Percentiles rank a stretch among this genome's conserved stretches.
These are phyloP conservation scores for Pisolithus thermaeus DNA, from an alignment of 1,284 basidiomycete genomes.

Conservation along the genomic window DNA sequence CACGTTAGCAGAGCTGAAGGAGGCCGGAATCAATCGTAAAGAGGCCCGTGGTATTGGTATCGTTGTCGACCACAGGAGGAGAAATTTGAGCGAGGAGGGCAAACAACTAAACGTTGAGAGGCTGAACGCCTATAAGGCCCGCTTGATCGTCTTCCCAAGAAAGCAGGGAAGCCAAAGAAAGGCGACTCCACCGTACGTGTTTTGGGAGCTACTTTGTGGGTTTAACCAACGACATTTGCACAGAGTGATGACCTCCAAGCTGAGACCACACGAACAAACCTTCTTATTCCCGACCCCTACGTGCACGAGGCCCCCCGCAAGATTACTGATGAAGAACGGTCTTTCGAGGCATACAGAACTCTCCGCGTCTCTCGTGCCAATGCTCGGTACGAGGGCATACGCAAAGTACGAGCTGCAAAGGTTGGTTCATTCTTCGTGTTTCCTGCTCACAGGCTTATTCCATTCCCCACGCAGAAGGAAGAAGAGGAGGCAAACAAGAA, in stretches of 20 bases:
- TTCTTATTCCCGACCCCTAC: slow-evolving; percentile 69
- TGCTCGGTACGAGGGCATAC: slow-evolving; percentile 82
- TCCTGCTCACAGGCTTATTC: slow-evolving; percentile 6
- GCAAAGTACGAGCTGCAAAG: slow-evolving; percentile 78
- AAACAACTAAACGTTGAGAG: slow-evolving; percentile 95
- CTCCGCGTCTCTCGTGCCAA: slow-evolving; percentile 86
- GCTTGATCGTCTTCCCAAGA: slow-evolving; percentile 93
- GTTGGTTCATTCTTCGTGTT: slow-evolving; percentile 36
- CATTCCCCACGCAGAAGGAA: slow-evolving; percentile 56
- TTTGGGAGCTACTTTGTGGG: slow-evolving; percentile 3
- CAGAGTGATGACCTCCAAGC: slow-evolving; percentile 84
- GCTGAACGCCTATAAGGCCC: slow-evolving; percentile 89
- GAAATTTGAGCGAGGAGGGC: slow-evolving; percentile 97
- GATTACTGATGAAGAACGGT: slow-evolving; percentile 90
- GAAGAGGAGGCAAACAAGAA: slow-evolving; percentile 92
- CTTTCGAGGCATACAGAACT: slow-evolving; percentile 83
- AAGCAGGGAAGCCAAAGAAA: slow-evolving; percentile 93
- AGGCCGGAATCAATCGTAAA: slow-evolving; percentile 93
- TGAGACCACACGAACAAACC: slow-evolving; percentile 65
- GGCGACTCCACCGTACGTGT: slow-evolving; percentile 80
- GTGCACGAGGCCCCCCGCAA: slow-evolving; percentile 84
- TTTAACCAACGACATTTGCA: slow-evolving; percentile 4
- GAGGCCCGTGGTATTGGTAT: slow-evolving; percentile 92
- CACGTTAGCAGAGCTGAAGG: slow-evolving; percentile 93
- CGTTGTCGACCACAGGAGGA: slow-evolving; percentile 95